A percentile compares a stretch with the other conserved stretches of the same genome.
Conservation (phyloP, 345 rosid genomes). For the Reutealis trisperma region DNA sequence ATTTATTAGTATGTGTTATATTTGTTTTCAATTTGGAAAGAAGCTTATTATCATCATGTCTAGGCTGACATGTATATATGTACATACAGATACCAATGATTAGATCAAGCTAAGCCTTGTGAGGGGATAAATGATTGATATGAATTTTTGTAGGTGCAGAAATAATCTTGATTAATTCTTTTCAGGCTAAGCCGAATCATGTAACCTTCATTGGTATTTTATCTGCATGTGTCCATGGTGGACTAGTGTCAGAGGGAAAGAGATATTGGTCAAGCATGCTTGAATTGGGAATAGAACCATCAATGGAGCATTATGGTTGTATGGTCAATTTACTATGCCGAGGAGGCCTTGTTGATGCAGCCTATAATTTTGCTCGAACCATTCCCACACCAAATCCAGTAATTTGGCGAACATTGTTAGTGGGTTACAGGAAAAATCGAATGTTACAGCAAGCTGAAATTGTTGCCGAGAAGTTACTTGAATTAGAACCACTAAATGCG, state of each 20-base stretch:
- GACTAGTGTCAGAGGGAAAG: constrained; percentile 18
- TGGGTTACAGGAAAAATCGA: constrained; percentile 18
- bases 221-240: constrained; percentile 27
- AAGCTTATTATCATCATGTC: too few relatives aligned
- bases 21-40: too few relatives aligned
- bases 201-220: constrained; percentile 23
- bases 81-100: too few relatives aligned
- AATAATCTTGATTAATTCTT: background rate
- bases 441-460: constrained; percentile 13
- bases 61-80: too few relatives aligned
- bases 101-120: background rate
- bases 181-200: constrained; percentile 24
- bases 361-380: constrained; percentile 10
- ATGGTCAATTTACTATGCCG: constrained; percentile 28
- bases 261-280: constrained; percentile 25
- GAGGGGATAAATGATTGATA: background rate
- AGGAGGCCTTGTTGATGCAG: constrained; percentile 22
- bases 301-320: constrained; percentile 23
- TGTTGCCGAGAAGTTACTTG: constrained; percentile 12
- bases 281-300: constrained; percentile 25
- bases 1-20: too few relatives aligned
- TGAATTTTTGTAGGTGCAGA: too few relatives aligned
- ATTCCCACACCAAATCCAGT: constrained; percentile 17
- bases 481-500: constrained; percentile 21
- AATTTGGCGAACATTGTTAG: constrained; percentile 24